Conservation (phyloP, 2,329 filamentous ascomycete species). For the Pseudogymnoascus verrucosus region DNA sequence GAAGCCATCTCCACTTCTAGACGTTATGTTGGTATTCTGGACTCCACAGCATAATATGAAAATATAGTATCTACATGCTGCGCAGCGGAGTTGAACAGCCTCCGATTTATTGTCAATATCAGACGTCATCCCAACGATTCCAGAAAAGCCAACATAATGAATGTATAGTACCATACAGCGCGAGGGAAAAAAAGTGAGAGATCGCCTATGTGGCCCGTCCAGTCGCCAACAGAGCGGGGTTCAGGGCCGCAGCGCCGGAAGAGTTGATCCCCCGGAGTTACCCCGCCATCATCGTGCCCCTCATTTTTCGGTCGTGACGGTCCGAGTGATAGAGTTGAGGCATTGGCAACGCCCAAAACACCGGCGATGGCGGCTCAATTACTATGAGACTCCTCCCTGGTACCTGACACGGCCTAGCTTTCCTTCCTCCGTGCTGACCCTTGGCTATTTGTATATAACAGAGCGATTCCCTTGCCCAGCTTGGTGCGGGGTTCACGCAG, state of each 20-base stretch:
- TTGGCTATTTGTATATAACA: neutral
- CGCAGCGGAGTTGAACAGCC: neutral
- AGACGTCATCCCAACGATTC: slow-evolving; percentile 3
- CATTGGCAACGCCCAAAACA: slow-evolving; percentile 15
- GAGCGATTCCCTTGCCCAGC: neutral
- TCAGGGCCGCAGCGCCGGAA: neutral
- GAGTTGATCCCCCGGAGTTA: slow-evolving; percentile 2
- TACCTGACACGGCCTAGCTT: neutral
- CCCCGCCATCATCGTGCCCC: slow-evolving; percentile 20
- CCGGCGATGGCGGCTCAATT: neutral
- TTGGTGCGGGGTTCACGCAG: neutral
- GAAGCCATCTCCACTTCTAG: neutral
- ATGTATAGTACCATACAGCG: neutral
- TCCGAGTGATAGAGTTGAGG: slow-evolving; percentile 39
- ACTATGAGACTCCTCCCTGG: neutral
- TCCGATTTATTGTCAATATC: neutral
- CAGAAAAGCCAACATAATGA: neutral
- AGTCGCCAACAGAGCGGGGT: neutral
- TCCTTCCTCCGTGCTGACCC: neutral
- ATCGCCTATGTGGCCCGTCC: neutral
- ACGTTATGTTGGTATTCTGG: neutral
- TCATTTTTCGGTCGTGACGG: slow-evolving; percentile 41
- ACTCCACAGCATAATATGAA: neutral
- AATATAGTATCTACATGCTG: neutral
- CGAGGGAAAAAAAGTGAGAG: neutral